Evolutionary conservation across 2,329 filamentous ascomycete species (phyloP).

Genomic region (Cladosporium sp.): DNA sequence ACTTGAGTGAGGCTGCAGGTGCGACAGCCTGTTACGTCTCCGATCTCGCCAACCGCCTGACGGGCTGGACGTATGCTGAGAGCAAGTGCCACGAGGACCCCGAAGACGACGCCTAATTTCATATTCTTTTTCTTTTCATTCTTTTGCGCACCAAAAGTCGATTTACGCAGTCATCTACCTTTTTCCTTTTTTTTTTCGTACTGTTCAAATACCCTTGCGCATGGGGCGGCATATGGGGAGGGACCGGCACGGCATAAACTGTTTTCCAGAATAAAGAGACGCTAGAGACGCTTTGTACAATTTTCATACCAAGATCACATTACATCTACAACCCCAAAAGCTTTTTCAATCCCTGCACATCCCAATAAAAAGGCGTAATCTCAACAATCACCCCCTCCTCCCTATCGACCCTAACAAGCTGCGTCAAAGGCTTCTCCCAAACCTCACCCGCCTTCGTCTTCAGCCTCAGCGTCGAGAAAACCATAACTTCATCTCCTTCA

Average conservation of each 20-base stretch:
- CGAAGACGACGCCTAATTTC: background rate
- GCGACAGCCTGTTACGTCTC: constrained; percentile 53
- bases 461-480: constrained; percentile 31
- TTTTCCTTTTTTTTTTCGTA: background rate
- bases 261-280: background rate
- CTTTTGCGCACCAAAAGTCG: background rate
- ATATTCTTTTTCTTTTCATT: background rate
- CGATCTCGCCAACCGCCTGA: constrained; percentile 53
- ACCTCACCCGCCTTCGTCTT: constrained; percentile 35
- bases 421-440: constrained; percentile 33
- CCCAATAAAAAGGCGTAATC: constrained; percentile 40
- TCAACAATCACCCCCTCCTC: constrained; percentile 35
- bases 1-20: constrained; percentile 47
- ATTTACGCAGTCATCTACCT: background rate
- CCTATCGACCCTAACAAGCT: constrained; percentile 37
- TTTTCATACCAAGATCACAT: background rate
- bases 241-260: background rate
- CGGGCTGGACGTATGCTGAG: constrained; percentile 40
- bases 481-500: constrained; percentile 28
- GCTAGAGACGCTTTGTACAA: background rate
- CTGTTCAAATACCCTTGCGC: constrained; percentile 11
- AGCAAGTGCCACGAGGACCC: constrained; percentile 22
- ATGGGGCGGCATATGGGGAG: constrained; percentile 1
- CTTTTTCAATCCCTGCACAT: constrained; percentile 31
- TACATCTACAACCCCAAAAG: constrained; percentile 10